Conservation (phyloP, 768 basidiomycete species). For the Mycena crocata region DNA sequence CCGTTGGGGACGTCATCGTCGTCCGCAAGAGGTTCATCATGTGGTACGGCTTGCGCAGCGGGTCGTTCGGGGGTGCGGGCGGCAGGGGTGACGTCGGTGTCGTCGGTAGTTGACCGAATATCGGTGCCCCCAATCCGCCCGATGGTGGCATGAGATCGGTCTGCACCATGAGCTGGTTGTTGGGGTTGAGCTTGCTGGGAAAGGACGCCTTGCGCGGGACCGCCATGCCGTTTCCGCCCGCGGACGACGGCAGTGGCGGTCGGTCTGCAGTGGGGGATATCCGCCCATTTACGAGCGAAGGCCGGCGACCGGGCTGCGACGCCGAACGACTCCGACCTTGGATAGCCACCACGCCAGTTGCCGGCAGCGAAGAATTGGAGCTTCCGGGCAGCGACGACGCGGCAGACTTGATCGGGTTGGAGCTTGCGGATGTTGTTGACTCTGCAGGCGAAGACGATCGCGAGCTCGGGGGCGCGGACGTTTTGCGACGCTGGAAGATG, state of each 20-base stretch:
- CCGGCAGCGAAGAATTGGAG: slow-evolving; percentile 44
- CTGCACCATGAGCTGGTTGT: slow-evolving; percentile 60
- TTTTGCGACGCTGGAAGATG: slow-evolving; percentile 77
- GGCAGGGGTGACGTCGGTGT: slow-evolving; percentile 86
- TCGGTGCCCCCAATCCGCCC: slow-evolving; percentile 59
- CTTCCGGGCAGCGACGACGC: slow-evolving; percentile 42
- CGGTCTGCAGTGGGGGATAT: slow-evolving; percentile 62
- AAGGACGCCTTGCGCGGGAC: slow-evolving; percentile 69
- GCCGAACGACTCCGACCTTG: slow-evolving; percentile 71
- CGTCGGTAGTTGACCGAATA: slow-evolving; percentile 70
- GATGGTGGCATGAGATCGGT: slow-evolving; percentile 57
- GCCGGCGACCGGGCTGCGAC: slow-evolving; percentile 82
- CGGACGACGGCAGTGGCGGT: slow-evolving; percentile 64
- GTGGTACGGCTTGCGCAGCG: slow-evolving; percentile 88
- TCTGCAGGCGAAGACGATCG: slow-evolving; percentile 66
- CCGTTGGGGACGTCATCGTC: slow-evolving; percentile 83
- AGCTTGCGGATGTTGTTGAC: slow-evolving; percentile 57
- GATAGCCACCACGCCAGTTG: slow-evolving; percentile 44
- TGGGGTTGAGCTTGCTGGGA: slow-evolving; percentile 68
- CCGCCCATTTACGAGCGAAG: slow-evolving; percentile 65
- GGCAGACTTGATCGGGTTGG: slow-evolving; percentile 49
- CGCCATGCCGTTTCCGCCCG: slow-evolving; percentile 49
- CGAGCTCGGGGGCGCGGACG: slow-evolving; percentile 69
- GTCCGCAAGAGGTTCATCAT: slow-evolving; percentile 85
- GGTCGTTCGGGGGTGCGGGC: slow-evolving; percentile 75